Evolutionary conservation across 345 rosid species (phyloP).

Genomic region (Sisymbrium altissimum): DNA sequence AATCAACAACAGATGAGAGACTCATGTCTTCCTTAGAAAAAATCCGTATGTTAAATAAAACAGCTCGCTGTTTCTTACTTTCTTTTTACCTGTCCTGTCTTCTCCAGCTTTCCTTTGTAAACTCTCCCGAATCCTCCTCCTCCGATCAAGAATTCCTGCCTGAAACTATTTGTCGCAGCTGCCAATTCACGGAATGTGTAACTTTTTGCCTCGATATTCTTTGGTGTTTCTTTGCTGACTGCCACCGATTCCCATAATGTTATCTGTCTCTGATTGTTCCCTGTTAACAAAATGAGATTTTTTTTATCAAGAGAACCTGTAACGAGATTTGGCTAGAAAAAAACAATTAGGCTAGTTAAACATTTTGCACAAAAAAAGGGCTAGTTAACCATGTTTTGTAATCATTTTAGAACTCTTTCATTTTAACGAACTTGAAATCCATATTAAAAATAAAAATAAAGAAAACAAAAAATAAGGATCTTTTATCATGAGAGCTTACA

Average conservation of each 20-base stretch:
- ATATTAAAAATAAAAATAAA: not conserved
- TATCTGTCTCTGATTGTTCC: not conserved
- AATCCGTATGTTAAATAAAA: not conserved
- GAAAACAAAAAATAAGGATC: not conserved
- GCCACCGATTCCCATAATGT: conserved; percentile 8
- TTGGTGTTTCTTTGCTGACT: conserved; percentile 13
- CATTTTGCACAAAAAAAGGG: too few species aligned
- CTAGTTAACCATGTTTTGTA: not conserved
- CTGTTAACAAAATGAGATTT: conserved; percentile 7
- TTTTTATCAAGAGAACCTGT: not conserved
- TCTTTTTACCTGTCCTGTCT: conserved; percentile 54
- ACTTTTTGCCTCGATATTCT: conserved; percentile 50
- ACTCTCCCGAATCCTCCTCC: conserved; percentile 95
- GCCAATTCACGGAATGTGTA: conserved; percentile 84
- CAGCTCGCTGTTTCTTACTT: not conserved
- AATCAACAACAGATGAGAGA: not conserved
- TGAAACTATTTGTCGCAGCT: conserved; percentile 67
- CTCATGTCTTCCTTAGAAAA: conserved; percentile 5
- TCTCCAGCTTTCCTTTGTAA: conserved; percentile 67
- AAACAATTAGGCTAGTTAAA: too few species aligned
- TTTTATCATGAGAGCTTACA: not conserved
- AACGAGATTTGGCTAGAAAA: not conserved
- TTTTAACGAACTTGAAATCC: not conserved
- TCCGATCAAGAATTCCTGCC: conserved; percentile 72
- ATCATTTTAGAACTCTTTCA: not conserved